These are phyloP conservation scores for Penicillium roqueforti DNA, from an alignment of 495 filamentous ascomycete genomes.

Conservation along the genomic window DNA sequence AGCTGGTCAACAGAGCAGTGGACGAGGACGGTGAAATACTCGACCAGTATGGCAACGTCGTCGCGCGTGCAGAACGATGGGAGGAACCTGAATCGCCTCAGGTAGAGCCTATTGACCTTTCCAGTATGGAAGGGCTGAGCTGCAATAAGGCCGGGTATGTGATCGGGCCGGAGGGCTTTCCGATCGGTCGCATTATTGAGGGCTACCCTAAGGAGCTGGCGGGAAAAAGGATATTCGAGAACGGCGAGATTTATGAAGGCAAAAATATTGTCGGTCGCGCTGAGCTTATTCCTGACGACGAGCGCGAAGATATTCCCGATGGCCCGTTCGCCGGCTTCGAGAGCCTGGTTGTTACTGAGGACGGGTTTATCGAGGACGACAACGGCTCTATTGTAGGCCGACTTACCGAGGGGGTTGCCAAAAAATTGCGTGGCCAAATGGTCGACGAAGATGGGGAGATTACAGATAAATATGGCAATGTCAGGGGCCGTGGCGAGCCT, in stretches of 20 bases:
- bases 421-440: conserved; percentile 65
- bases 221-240: conserved; percentile 58
- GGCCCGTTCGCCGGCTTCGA: conserved; percentile 73
- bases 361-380: conserved; percentile 67
- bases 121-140: conserved; percentile 57
- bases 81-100: conserved; percentile 42
- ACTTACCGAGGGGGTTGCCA: conserved; percentile 71
- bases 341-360: conserved; percentile 60
- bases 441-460: conserved; percentile 85
- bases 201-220: conserved; percentile 64
- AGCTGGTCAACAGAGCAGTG: conserved; percentile 58
- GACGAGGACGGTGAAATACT: conserved; percentile 64
- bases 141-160: conserved; percentile 81
- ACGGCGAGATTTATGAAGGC: conserved; percentile 70
- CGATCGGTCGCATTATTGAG: conserved; percentile 64
- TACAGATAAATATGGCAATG: conserved; percentile 72
- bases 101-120: conserved; percentile 49
- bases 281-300: conserved; percentile 67
- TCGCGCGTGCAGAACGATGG: conserved; percentile 57
- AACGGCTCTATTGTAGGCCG: conserved; percentile 65
- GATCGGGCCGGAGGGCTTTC: conserved; percentile 62
- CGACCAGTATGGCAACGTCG: conserved; percentile 57
- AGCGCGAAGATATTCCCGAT: conserved; percentile 66
- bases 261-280: conserved; percentile 70
- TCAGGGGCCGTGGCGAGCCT: conserved; percentile 69